phyloP scores from a whole-genome alignment of 257 asterid species.

The Capsicum rhomboideum region DNA sequence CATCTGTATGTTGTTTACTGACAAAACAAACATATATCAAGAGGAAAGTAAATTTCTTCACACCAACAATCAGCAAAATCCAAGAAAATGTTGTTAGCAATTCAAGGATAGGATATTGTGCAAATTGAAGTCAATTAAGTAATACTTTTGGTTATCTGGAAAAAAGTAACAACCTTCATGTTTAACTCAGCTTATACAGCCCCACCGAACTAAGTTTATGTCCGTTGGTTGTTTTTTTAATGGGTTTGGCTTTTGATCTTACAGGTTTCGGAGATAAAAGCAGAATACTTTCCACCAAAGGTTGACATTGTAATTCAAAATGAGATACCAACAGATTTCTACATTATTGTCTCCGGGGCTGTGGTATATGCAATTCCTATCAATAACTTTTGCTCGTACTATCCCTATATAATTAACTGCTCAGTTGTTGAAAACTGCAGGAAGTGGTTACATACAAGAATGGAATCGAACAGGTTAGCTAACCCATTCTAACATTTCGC shows the following conservation, averaged over 20 bases:
- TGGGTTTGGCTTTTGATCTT: background rate
- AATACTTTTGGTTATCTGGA: background rate
- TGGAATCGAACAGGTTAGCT: constrained; percentile 67
- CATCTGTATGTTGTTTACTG: too few relatives aligned
- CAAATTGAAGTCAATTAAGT: background rate
- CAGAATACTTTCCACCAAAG: constrained; percentile 91
- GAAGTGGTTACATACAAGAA: constrained; percentile 53
- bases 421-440: constrained; percentile 46
- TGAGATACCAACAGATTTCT: constrained; percentile 91
- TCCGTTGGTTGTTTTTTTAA: too few relatives aligned
- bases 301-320: constrained; percentile 79
- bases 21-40: background rate
- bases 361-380: constrained; percentile 43
- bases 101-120: background rate
- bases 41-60: background rate
- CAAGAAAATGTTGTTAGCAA: background rate
- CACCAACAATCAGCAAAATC: background rate
- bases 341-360: constrained; percentile 80
- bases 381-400: background rate
- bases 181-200: background rate
- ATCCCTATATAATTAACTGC: constrained; percentile 9
- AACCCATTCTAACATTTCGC: background rate
- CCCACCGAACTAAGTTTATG: background rate
- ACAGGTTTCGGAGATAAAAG: constrained; percentile 92
- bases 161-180: background rate